A percentile compares a stretch with the other conserved stretches of the same genome.
Conservation (phyloP, 2,329 filamentous ascomycete genomes). For the Fusarium sp. region DNA sequence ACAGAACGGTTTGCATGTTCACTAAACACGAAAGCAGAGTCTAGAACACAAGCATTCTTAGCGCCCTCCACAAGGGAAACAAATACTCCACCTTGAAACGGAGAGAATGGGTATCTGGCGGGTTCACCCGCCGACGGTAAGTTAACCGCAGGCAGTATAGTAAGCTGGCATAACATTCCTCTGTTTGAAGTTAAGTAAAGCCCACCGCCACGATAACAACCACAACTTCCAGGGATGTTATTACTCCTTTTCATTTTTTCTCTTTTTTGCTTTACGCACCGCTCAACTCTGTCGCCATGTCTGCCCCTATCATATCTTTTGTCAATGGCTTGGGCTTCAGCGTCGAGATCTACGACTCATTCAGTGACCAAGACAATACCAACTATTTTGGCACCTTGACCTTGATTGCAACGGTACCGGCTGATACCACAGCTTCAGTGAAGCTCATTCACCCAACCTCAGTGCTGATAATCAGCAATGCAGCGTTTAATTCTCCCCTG, state of each 20-base stretch:
- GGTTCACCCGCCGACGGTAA: too few relatives aligned
- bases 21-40: too few relatives aligned
- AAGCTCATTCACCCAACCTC: neutral
- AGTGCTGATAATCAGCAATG: neutral
- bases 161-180: too few relatives aligned
- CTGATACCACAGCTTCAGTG: neutral
- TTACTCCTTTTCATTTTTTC: rapidly evolving
- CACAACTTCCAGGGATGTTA: too few relatives aligned
- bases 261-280: neutral
- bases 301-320: neutral
- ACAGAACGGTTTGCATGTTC: too few relatives aligned
- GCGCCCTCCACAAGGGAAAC: too few relatives aligned
- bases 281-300: neutral
- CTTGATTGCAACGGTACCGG: neutral
- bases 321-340: neutral
- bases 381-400: conserved; percentile 14
- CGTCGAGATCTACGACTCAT: conserved; percentile 6
- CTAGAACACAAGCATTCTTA: too few relatives aligned
- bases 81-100: too few relatives aligned
- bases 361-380: conserved; percentile 1
- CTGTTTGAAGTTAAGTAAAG: too few relatives aligned
- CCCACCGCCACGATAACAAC: too few relatives aligned
- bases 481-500: neutral
- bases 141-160: too few relatives aligned
- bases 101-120: too few relatives aligned